Percentiles rank a stretch among this genome's conserved stretches.
Evolutionary conservation across 805 yeast genomes (phyloP).

Genomic region (Ogataea haglerorum): DNA sequence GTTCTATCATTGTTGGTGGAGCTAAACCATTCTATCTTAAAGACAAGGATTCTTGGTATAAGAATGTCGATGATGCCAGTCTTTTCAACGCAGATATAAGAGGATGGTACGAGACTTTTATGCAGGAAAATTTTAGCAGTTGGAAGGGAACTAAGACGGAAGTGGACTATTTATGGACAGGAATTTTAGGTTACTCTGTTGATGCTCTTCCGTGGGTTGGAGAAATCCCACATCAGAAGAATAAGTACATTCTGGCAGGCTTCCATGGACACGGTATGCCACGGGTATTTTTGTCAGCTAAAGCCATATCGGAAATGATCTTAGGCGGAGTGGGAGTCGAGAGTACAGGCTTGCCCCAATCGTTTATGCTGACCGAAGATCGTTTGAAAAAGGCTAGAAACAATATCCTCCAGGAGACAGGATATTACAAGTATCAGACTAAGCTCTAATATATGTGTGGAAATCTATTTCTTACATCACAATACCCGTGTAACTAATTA

Average conservation of each 20-base stretch:
- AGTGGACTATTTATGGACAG: constrained; percentile 37
- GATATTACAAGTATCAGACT: constrained; percentile 14
- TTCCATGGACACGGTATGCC: constrained; percentile 52
- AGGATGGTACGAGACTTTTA: constrained; percentile 26
- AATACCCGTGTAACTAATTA: no score
- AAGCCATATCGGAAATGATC: constrained; percentile 34
- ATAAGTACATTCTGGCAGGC: constrained; percentile 39
- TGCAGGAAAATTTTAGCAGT: constrained; percentile 31
- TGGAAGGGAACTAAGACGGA: constrained; percentile 29
- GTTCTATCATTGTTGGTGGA: constrained; percentile 37
- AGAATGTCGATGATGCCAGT: constrained; percentile 36
- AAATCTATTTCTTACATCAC: no score
- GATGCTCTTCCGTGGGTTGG: constrained; percentile 43
- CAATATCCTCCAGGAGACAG: constrained; percentile 12
- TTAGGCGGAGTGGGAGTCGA: constrained; percentile 1
- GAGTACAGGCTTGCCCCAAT: constrained; percentile 10
- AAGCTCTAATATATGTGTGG: no score
- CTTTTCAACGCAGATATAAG: constrained; percentile 25
- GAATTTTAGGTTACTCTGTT: constrained; percentile 42
- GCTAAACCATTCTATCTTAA: constrained; percentile 27
- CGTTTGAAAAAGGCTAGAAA: constrained; percentile 12
- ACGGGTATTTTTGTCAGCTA: constrained; percentile 38
- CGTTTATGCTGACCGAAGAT: constrained; percentile 12
- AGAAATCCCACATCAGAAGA: constrained; percentile 27
- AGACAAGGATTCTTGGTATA: constrained; percentile 27